Percentiles rank a stretch among this genome's conserved stretches.
Evolutionary conservation across 164 flowering plant genomes (phyloP).

Genomic region (Piper longum): DNA sequence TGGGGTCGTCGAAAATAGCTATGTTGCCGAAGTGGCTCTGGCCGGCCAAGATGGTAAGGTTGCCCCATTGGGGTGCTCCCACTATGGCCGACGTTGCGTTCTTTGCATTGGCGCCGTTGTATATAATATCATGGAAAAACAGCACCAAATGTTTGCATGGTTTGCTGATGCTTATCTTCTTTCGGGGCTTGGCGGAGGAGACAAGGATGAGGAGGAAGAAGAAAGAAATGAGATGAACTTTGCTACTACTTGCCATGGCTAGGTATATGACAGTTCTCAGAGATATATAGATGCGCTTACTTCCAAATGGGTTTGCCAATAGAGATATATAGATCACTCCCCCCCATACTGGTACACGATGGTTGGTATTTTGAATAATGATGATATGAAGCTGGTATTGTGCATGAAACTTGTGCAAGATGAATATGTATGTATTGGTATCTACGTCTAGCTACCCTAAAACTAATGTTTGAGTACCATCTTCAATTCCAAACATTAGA

Average conservation of each 20-base stretch:
- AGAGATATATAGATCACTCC: too few relatives aligned
- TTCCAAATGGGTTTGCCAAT: too few relatives aligned
- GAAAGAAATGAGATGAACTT: neutral
- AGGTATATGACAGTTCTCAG: too few relatives aligned
- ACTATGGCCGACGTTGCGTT: slow-evolving; percentile 53
- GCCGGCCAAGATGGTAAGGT: slow-evolving; percentile 32
- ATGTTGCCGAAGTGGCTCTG: slow-evolving; percentile 44
- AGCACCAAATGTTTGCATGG: neutral
- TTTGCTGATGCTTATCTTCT: neutral
- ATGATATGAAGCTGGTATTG: too few relatives aligned
- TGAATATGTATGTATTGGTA: too few relatives aligned
- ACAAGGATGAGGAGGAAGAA: neutral
- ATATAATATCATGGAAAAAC: neutral
- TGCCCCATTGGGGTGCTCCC: slow-evolving; percentile 47
- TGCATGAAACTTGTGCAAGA: too few relatives aligned
- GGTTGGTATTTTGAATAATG: too few relatives aligned
- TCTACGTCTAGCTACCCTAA: too few relatives aligned
- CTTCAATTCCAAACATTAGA: too few relatives aligned
- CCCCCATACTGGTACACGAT: too few relatives aligned
- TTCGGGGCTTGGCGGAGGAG: neutral
- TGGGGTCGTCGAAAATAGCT: slow-evolving; percentile 68
- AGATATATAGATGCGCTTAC: too few relatives aligned
- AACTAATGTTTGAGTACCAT: too few relatives aligned
- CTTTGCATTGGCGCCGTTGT: neutral
- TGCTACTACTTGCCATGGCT: neutral